Evolutionary conservation across 148 eudicot genomes (phyloP), one percentile per base, ranked within the genome.

Genomic region (Mesembryanthemum crystallinum): DNA sequence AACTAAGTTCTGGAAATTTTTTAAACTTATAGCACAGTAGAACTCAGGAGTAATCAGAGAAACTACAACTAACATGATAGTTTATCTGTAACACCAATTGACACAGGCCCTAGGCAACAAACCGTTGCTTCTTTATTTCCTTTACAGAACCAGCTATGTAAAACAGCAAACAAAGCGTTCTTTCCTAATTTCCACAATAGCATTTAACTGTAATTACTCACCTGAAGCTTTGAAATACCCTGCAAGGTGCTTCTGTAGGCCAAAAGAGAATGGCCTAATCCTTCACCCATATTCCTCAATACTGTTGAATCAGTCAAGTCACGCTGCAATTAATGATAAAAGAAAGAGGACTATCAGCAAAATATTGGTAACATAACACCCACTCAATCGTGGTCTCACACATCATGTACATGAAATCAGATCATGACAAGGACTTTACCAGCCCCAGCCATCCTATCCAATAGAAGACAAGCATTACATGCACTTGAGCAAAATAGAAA

Each of bases 271-370:
- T 90, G 89, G 12, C 96, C 98, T 76, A 94, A 69, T 68, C 89
- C 97, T 80, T 84, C 91, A 63, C 98, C 98, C 90, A 94, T 84
- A 79, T 88, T 90, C 81, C 98, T 88, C 83, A 94, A 78, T 69
- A 94, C 98, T 35, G 98, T 94, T 43, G 98, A 94, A 89, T 94
- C 98, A 67, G 98, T 92, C 82, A 92, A 82, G 81, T 94, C 98
- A 39, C 98, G 89, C 98, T 94, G 93, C 83, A 85, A 76, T 39
- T 21, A 6, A 52, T 15, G 42, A 42, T 67, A 15, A 6, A 17
- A 11, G 60, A 43, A 24, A 28, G 21, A 24, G 29, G 52, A 12
- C 4, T 1, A 30, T 71, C 73, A 80, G 73, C 52, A 30, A 67
- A 30, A 67, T 2, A 63, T 28, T 9, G 62, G 30, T 10, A n/a